phyloP scores from a whole-genome alignment of 306 rosid genomes.

The Cucurbita moschata region DNA sequence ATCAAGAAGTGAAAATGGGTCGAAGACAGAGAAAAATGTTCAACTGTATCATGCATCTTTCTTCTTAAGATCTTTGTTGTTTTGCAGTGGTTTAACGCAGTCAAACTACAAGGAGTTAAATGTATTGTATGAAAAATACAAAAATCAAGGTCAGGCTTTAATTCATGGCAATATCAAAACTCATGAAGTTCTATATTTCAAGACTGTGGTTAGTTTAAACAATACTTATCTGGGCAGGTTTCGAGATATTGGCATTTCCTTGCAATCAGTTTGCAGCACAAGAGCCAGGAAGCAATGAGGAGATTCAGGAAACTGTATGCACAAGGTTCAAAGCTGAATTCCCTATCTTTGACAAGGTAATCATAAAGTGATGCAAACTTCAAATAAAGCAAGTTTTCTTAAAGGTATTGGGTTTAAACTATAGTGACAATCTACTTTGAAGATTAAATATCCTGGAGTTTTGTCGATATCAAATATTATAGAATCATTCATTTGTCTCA shows the following conservation, averaged over 20 bases:
- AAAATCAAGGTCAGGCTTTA: constrained; percentile 38
- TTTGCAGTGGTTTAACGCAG: constrained; percentile 75
- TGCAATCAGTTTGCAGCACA: constrained; percentile 86
- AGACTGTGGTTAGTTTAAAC: neutral
- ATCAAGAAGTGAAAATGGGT: neutral
- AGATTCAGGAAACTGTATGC: constrained; percentile 62
- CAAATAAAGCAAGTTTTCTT: neutral
- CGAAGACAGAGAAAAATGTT: neutral
- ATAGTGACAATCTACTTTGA: neutral
- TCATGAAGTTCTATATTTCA: neutral
- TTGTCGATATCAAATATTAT: neutral
- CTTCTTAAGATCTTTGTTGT: neutral
- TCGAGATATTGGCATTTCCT: constrained; percentile 94
- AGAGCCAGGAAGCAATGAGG: constrained; percentile 76
- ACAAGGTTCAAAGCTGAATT: constrained; percentile 79
- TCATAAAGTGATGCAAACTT: constrained; percentile 6
- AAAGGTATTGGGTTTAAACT: neutral
- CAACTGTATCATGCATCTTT: neutral
- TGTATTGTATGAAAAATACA: constrained; percentile 57
- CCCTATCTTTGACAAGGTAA: constrained; percentile 79
- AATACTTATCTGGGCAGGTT: constrained; percentile 19
- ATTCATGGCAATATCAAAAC: neutral
- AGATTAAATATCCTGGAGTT: neutral
- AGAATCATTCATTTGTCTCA: neutral
- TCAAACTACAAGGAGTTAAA: constrained; percentile 76